A percentile compares a stretch with the other conserved stretches of the same genome.
phyloP scores from a whole-genome alignment of 306 rosid species.

The Cicer pinnatifidum region DNA sequence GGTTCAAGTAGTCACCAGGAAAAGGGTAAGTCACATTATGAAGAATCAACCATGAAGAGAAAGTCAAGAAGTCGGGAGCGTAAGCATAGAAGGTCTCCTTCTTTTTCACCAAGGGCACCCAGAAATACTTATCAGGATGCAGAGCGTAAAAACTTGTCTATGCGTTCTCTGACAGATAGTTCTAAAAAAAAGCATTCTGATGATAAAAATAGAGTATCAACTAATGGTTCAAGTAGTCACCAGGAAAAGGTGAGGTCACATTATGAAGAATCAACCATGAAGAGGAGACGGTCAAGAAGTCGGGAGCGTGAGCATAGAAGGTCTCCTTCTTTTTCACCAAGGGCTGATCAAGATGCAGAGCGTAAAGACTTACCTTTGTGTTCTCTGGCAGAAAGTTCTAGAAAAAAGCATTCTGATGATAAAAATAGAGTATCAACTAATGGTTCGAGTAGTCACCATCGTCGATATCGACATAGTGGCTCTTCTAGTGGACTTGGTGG shows the following conservation, averaged over 20 bases:
- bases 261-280: slow-evolving; percentile 60
- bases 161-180: slow-evolving; percentile 54
- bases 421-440: slow-evolving; percentile 62
- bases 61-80: slow-evolving; percentile 64
- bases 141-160: slow-evolving; percentile 50
- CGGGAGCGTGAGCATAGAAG: slow-evolving; percentile 59
- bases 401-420: slow-evolving; percentile 61
- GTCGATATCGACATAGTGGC: slow-evolving; percentile 60
- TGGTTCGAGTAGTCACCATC: slow-evolving; percentile 70
- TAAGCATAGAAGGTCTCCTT: slow-evolving; percentile 56
- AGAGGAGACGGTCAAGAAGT: slow-evolving; percentile 71
- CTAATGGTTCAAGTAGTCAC: slow-evolving; percentile 46
- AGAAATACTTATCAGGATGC: slow-evolving; percentile 49
- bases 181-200: slow-evolving; percentile 61
- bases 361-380: slow-evolving; percentile 51
- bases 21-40: slow-evolving; percentile 52
- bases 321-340: slow-evolving; percentile 62
- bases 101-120: slow-evolving; percentile 61
- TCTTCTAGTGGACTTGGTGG: slow-evolving; percentile 88
- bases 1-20: slow-evolving; percentile 47
- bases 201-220: slow-evolving; percentile 36
- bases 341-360: slow-evolving; percentile 52
- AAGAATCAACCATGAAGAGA: slow-evolving; percentile 65
- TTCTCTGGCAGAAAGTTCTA: slow-evolving; percentile 59
- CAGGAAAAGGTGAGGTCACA: slow-evolving; percentile 51